phyloP scores from a whole-genome alignment of 108 stramenopile species.

The Aurantiochytrium sp. region DNA sequence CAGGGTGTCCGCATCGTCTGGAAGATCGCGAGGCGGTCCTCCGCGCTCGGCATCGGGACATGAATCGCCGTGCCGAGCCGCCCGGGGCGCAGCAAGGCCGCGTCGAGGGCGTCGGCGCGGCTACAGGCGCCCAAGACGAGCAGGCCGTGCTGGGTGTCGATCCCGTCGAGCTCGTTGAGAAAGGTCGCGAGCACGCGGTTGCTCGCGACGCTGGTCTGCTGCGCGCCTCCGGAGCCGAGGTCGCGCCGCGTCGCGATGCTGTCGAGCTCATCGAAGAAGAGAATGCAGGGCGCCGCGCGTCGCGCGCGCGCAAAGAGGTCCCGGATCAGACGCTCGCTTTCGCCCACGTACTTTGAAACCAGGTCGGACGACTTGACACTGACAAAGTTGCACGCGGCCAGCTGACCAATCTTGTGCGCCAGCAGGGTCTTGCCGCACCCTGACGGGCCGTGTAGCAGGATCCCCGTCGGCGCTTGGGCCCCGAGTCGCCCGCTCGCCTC shows the following conservation, averaged over 20 bases:
- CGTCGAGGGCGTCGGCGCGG: conserved; percentile 96
- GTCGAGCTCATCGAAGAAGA: conserved; percentile 99
- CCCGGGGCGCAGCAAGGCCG: conserved; percentile 96
- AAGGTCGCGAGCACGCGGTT: conserved; percentile 99
- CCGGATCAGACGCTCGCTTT: conserved; percentile 96
- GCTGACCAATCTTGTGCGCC: conserved; percentile 98
- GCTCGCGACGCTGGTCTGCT: conserved; percentile 67
- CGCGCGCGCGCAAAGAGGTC: conserved; percentile 99
- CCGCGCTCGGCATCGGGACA: conserved; percentile 91
- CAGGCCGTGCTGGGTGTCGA: conserved; percentile 59
- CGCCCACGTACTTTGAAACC: conserved; percentile 96
- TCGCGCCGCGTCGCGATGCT: conserved; percentile 89
- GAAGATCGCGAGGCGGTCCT: conserved; percentile 88
- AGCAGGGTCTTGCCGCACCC: conserved; percentile 98
- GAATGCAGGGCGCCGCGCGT: conserved; percentile 95
- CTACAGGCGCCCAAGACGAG: conserved; percentile 98
- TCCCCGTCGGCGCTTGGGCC: conserved; percentile 88
- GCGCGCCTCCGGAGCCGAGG: conserved; percentile 65
- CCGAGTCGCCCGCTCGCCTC: conserved; percentile 86
- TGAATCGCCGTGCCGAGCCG: conserved; percentile 94
- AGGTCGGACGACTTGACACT: conserved; percentile 97
- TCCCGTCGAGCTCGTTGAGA: conserved; percentile 78
- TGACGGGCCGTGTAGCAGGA: conserved; percentile 96
- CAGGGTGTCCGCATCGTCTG: conserved; percentile 46
- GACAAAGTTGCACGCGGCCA: conserved; percentile 98